Base-by-base conservation (phyloP, 352 stramenopile genomes). In the Thalassiosira pacifica region DNA sequence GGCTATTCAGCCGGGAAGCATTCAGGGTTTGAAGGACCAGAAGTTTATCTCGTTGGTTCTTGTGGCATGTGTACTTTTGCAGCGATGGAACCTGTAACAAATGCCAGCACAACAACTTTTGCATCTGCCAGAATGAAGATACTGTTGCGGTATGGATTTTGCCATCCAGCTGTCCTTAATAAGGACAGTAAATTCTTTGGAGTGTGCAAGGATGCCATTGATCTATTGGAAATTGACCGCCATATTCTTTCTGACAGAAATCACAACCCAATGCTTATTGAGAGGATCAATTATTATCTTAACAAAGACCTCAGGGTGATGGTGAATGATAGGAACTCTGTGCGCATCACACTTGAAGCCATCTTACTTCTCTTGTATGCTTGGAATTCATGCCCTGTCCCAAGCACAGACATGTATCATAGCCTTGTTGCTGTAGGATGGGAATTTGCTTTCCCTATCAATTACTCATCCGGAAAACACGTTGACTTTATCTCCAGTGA, bases 1-100 rank as follows among this genome's bases (percentile, higher is more conserved):
- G 32, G 18, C 1, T 69, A 69, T 13, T 27, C 37, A 18, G 31
- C 31, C n/a, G n/a, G n/a, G n/a, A n/a, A n/a, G n/a, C n/a, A n/a
- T n/a, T n/a, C n/a, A n/a, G n/a, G n/a, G n/a, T 69, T 69, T 24
- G 31, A 69, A 53, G 61, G 61, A 2, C 53, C 4, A 2, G 32
- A 45, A 13, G 18, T 40, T 11, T 69, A 26, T 27, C 18, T 69
- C 0, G 19, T 69, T 10, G 31, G 29, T n/a, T 69, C 29, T 53
- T 69, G 61, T 29, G 61, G 61, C 5, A 69, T 69, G 61, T 66
- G 59, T 16, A 66, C 59, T 4, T 66, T 66, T 66, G 59, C 26
- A 29, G 10, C 26, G 5, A 22, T 69, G 31, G 61, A 69, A 19
- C 61, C 61, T 16, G 61, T 69, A 6, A 52, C 22, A 6, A 22